Base-by-base conservation (phyloP, 2,329 filamentous ascomycete genomes). In the Madurella fahalii region DNA sequence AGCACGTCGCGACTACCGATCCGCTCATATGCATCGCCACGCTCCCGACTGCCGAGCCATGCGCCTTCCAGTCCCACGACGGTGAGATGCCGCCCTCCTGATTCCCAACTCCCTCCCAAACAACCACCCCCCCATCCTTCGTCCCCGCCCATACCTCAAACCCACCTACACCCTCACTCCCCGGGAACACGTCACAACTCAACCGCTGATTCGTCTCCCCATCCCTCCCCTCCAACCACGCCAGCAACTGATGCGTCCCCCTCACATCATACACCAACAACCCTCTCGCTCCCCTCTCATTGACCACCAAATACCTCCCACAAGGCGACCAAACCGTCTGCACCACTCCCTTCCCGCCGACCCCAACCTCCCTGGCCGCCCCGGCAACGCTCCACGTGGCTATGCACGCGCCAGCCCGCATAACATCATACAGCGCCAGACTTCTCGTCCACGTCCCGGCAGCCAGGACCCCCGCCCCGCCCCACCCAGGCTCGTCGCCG, bases 111-210 rank as follows among this genome's bases (percentile, higher is more conserved):
- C 73, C 73, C 42, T 85, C 79, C 78, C 81, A 86, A 7, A 85
- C 76, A 43, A 73, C 72, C n/a, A 84, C 77, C 2, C 68, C 64
- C 1, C 84, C 83, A 57, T 77, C 71, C 42, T 74, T 72, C 0
- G 78, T 76, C 2, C 83, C 84, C 5, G 80, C 80, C 83, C 83
- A 86, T 44, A 86, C 74, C 65, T 86, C 84, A 58, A 83, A 83
- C 1, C 76, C 75, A 1, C 71, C 70, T 0, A 58, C 54, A 0
- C 58, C 62, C 0, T 63, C 64, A 3, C 64, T 57, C 4, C 73
- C 71, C 0, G 74, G 70, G 59, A 80, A 86, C 2, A 82, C 73
- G 63, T 84, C 79, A 54, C 79, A 78, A 11, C 68, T 71, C 40
- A 86, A 66, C 40, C 79, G 75, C 65, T 86, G 83, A 60, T 84